Percentiles rank a stretch among this genome's conserved stretches.
Conservation (phyloP, 2,329 filamentous ascomycete species). For the Byssoonygena ceratinophila region DNA sequence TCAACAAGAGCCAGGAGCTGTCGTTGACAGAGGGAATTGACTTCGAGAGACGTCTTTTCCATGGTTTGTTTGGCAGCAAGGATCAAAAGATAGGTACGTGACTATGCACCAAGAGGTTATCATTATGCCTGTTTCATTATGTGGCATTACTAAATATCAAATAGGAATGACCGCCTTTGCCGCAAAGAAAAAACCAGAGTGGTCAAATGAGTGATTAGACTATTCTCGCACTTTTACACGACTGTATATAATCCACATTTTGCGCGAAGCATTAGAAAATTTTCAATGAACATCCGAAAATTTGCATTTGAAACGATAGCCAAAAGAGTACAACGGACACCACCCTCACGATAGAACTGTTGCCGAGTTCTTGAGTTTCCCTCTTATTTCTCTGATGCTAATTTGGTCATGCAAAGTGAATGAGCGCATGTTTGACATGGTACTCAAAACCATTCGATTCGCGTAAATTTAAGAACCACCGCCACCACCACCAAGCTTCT, state of each 20-base stretch:
- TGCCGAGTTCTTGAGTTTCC: neutral
- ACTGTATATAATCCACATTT: neutral
- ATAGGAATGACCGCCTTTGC: slow-evolving; percentile 78
- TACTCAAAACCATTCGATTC: neutral
- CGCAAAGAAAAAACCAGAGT: slow-evolving; percentile 86
- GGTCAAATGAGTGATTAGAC: slow-evolving; percentile 59
- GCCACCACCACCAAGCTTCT: slow-evolving; percentile 1
- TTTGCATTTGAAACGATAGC: neutral
- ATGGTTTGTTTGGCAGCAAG: slow-evolving; percentile 80
- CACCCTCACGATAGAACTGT: too few species aligned
- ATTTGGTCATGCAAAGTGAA: neutral
- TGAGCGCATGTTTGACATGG: neutral
- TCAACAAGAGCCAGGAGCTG: slow-evolving; percentile 96
- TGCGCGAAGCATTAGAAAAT: neutral
- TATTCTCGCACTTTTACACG: neutral
- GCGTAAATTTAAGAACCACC: neutral
- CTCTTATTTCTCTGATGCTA: neutral
- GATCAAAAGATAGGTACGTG: slow-evolving; percentile 84
- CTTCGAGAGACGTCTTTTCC: slow-evolving; percentile 87
- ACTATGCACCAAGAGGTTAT: neutral
- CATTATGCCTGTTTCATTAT: neutral
- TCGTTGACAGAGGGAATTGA: slow-evolving; percentile 81
- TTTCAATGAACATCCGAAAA: neutral
- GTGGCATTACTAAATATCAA: slow-evolving; percentile 4
- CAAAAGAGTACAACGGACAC: neutral